phyloP scores from a whole-genome alignment of 2,329 filamentous ascomycete species.

The Scleromitrula shiraiana region DNA sequence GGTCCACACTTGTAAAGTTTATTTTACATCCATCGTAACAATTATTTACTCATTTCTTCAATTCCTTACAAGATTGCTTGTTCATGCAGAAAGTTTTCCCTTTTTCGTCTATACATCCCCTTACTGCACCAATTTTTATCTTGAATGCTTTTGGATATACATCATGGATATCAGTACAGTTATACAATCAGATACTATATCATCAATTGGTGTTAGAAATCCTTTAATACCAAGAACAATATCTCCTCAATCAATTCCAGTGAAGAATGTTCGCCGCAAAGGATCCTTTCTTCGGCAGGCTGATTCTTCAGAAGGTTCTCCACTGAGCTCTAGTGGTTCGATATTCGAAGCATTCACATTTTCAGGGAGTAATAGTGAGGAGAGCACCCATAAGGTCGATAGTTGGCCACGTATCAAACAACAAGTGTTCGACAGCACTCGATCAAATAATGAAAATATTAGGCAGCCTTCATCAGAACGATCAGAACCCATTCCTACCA shows the following conservation, averaged over 20 bases:
- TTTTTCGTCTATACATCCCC: constrained; percentile 2
- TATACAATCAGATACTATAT: constrained; percentile 9
- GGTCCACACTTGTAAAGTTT: background rate
- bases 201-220: constrained; percentile 8
- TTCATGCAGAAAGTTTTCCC: constrained; percentile 1
- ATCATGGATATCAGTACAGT: constrained; percentile 17
- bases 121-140: background rate
- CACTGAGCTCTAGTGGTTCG: constrained; percentile 31
- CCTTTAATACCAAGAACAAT: constrained; percentile 13
- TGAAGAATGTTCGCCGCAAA: constrained; percentile 28
- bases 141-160: constrained; percentile 15
- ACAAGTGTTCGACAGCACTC: background rate
- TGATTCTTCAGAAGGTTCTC: constrained; percentile 33
- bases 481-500: background rate
- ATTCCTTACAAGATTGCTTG: background rate
- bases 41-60: background rate
- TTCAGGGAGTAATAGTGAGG: constrained; percentile 29
- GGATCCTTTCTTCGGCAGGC: constrained; percentile 21
- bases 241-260: constrained; percentile 12
- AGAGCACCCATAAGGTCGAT: constrained; percentile 17
- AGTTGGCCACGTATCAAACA: constrained; percentile 3
- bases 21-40: background rate
- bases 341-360: constrained; percentile 33
- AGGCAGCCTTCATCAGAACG: constrained; percentile 2
- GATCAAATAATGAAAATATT: constrained; percentile 4